These are phyloP conservation scores for Calamus simplicifolius DNA, from an alignment of 176 grass and related monocot species.

Conservation along the genomic window DNA sequence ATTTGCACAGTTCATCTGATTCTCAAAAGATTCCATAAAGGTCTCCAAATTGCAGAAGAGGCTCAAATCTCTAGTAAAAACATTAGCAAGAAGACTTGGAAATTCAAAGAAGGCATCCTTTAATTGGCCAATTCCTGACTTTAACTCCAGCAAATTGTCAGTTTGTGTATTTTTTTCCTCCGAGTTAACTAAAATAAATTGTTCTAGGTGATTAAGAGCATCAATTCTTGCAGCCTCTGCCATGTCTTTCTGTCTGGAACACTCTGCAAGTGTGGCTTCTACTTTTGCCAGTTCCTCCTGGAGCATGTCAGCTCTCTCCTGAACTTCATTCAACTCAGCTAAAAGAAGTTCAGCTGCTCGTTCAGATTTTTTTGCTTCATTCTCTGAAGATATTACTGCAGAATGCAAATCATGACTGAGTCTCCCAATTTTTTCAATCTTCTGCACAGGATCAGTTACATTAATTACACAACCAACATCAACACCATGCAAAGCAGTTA, in stretches of 20 bases:
- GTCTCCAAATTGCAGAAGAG: slow-evolving; percentile 53
- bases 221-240: slow-evolving; percentile 55
- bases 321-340: slow-evolving; percentile 85
- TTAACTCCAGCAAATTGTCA: slow-evolving; percentile 63
- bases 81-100: slow-evolving; percentile 42
- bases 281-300: slow-evolving; percentile 77
- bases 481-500: slow-evolving; percentile 44
- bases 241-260: slow-evolving; percentile 33
- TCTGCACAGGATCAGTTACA: slow-evolving; percentile 52
- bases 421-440: slow-evolving; percentile 49
- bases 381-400: slow-evolving; percentile 45
- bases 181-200: slow-evolving; percentile 31
- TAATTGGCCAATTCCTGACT: slow-evolving; percentile 44
- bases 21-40: slow-evolving; percentile 61
- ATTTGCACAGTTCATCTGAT: slow-evolving; percentile 42
- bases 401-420: slow-evolving; percentile 35
- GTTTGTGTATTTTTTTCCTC: slow-evolving; percentile 48
- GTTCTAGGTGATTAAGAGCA: slow-evolving; percentile 46
- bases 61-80: slow-evolving; percentile 53
- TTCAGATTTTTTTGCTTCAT: slow-evolving; percentile 69
- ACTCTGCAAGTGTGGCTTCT: slow-evolving; percentile 45
- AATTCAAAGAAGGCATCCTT: slow-evolving; percentile 63
- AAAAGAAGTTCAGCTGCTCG: slow-evolving; percentile 66
- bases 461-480: slow-evolving; percentile 35
- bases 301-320: slow-evolving; percentile 85